Evolutionary conservation across 2,329 filamentous ascomycete species (phyloP).

Genomic region (Xylaria sp.): DNA sequence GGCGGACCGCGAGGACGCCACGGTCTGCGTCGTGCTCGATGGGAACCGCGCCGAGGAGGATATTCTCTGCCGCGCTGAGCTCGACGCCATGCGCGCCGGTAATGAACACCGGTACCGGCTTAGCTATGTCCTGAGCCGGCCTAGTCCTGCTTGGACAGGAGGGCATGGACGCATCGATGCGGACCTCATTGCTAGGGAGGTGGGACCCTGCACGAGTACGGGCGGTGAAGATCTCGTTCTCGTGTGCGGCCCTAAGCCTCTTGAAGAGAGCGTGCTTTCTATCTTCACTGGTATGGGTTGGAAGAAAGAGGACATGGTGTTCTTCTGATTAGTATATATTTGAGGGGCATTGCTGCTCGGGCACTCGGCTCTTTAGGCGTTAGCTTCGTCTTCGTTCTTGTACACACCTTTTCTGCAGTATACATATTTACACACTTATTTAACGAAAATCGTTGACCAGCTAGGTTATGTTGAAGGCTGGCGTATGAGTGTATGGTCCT

Average conservation of each 20-base stretch:
- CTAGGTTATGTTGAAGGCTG: too few relatives aligned
- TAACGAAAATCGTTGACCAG: not conserved
- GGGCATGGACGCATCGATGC: constrained; percentile 73
- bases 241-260: constrained; percentile 79
- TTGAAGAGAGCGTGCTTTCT: constrained; percentile 72
- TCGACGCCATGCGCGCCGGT: constrained; percentile 70
- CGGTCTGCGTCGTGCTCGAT: constrained; percentile 77
- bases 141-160: constrained; percentile 73
- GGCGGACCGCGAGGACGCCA: constrained; percentile 70
- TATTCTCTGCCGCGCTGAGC: constrained; percentile 80
- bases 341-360: not conserved
- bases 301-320: constrained; percentile 76
- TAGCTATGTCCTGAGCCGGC: constrained; percentile 75
- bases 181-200: constrained; percentile 70
- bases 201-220: constrained; percentile 53
- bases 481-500: not conserved
- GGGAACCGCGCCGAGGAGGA: constrained; percentile 83
- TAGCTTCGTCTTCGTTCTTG: not conserved
- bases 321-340: constrained; percentile 68
- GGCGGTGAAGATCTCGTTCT: constrained; percentile 71
- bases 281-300: constrained; percentile 71
- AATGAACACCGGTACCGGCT: constrained; percentile 70
- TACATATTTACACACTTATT: not conserved
- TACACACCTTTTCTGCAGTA: not conserved
- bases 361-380: not conserved